Base-by-base conservation (phyloP, 176 grass and related monocot species). In the Dactylis glomerata region DNA sequence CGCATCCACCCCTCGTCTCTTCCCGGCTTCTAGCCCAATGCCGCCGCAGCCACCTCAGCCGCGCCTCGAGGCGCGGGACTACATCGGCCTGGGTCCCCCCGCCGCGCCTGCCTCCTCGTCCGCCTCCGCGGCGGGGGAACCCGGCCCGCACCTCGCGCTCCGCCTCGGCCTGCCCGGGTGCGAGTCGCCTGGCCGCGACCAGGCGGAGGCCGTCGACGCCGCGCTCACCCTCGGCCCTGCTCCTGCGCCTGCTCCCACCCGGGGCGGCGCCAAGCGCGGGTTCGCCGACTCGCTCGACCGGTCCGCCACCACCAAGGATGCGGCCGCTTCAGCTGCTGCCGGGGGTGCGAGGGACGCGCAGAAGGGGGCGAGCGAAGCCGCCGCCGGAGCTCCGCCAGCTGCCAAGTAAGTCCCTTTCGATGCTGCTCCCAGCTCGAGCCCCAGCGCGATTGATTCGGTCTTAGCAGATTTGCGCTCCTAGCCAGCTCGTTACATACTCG, bases 151-250 rank as follows among this genome's bases (percentile, higher is more conserved):
- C 84, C 89, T 91, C 75, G 84, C 84, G 66, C 89, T 91, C 30
- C 81, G 89, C 17, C 89, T 91, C 68, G 89, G 89, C 7, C 89
- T 90, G 17, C 89, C 84, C n/a, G 88, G 88, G 6, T 82, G 83
- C 26, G 54, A 86, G 24, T 86, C 83, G 19, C 71, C 88, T 3
- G 71, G 15, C 15, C 70, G 23, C 59, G 77, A 59, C 13, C 5
- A 46, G 10, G n/a, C n/a, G n/a, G 84, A 41, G 40, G 32, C 71
- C 33, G 88, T 87, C 28, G 84, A 87, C 59, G 89, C 81, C 13
- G 85, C 76, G 49, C 89, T 91, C 68, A 84, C 84, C 0, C 89
- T 91, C 30, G 85, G 89, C 0, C 77, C 81, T 8, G 50, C 78
- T 56, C 61, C 70, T 17, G 19, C 83, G 26, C 42, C 51, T 14